A percentile compares a stretch with the other conserved stretches of the same genome.
phyloP scores from a whole-genome alignment of 129 eudicot genomes.

The Escallonia herrerae region DNA sequence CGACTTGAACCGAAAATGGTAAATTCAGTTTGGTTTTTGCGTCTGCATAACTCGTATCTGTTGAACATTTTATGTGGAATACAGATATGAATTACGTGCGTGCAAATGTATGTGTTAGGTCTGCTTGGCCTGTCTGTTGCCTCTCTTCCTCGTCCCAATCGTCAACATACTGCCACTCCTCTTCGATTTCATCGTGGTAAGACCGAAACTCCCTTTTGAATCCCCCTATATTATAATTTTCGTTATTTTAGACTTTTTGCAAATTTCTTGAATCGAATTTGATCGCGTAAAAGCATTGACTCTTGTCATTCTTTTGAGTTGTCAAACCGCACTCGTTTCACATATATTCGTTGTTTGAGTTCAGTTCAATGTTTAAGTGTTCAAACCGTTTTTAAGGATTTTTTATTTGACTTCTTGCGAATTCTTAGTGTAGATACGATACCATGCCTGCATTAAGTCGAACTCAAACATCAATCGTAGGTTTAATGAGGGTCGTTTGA shows the following conservation, averaged over 20 bases:
- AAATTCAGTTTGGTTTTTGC: no score
- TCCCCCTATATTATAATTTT: neutral
- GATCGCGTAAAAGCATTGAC: neutral
- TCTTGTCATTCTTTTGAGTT: no score
- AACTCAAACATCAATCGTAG: no score
- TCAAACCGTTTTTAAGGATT: neutral
- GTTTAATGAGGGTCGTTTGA: no score
- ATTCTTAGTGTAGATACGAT: neutral
- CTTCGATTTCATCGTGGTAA: constrained; percentile 44
- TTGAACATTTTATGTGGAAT: no score
- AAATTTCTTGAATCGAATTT: neutral
- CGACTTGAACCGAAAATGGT: no score
- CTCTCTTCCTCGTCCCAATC: constrained; percentile 53
- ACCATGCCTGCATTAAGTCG: no score
- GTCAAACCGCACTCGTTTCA: no score
- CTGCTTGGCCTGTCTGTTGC: constrained; percentile 46
- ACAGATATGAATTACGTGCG: neutral
- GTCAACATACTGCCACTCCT: constrained; percentile 43
- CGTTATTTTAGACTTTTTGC: neutral
- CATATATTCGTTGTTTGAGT: no score
- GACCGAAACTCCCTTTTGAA: neutral
- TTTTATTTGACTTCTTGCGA: neutral
- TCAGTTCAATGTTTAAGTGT: neutral
- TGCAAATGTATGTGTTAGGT: constrained; percentile 18
- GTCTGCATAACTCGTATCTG: no score